These are phyloP conservation scores for Ceratocystis eucalypticola DNA, from an alignment of 2,329 filamentous ascomycete species.

Conservation along the genomic window DNA sequence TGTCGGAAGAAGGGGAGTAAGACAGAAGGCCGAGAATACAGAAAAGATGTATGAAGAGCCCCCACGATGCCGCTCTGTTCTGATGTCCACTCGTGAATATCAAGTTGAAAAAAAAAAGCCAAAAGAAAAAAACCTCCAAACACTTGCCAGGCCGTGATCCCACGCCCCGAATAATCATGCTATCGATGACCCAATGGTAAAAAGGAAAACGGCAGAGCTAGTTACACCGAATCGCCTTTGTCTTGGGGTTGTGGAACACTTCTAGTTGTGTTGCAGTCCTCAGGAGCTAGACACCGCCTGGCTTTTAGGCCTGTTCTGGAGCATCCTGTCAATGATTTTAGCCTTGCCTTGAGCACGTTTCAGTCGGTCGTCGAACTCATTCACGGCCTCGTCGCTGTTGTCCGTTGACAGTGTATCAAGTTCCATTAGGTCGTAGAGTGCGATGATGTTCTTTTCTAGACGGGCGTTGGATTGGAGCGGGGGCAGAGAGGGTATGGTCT, in stretches of 20 bases:
- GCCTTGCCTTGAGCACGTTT: constrained; percentile 72
- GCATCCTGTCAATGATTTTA: constrained; percentile 68
- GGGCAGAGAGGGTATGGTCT: constrained; percentile 25
- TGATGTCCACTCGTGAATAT: too few species aligned
- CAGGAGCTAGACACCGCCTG: constrained; percentile 17
- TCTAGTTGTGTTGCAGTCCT: background rate
- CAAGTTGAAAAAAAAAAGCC: background rate
- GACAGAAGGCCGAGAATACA: background rate
- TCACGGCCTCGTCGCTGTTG: constrained; percentile 80
- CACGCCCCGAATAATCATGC: background rate
- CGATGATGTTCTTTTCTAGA: constrained; percentile 61
- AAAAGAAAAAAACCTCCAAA: background rate
- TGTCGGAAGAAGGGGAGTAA: background rate
- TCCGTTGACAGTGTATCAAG: constrained; percentile 61
- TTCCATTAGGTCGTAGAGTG: constrained; percentile 66
- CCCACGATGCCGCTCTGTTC: too few species aligned
- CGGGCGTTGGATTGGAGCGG: constrained; percentile 46
- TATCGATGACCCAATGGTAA: background rate
- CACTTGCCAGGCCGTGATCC: background rate
- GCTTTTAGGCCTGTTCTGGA: constrained; percentile 28
- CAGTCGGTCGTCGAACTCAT: constrained; percentile 78
- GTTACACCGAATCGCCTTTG: too few species aligned
- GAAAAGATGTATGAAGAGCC: background rate
- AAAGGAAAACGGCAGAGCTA: background rate
- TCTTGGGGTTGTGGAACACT: too few species aligned